phyloP scores from a whole-genome alignment of 306 rosid genomes.

The Purshia tridentata region DNA sequence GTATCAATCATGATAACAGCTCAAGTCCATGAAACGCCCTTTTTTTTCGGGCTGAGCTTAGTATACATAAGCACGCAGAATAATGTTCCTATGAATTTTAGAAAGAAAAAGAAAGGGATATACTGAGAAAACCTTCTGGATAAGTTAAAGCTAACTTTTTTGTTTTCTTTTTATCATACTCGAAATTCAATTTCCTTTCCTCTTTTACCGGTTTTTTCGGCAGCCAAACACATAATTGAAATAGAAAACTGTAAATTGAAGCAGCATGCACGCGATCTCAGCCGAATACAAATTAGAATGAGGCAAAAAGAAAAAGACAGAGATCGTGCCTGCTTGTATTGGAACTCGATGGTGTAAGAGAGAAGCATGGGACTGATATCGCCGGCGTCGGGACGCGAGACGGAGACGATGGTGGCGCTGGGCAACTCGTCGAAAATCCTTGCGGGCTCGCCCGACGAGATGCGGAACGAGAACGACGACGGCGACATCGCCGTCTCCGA shows the following conservation, averaged over 20 bases:
- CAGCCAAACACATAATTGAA: conserved; percentile 9
- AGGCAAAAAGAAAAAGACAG: conserved; percentile 10
- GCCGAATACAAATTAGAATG: not conserved
- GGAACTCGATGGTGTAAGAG: conserved; percentile 79
- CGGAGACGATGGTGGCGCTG: conserved; percentile 66
- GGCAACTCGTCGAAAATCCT: conserved; percentile 93
- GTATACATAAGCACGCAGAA: too few species aligned
- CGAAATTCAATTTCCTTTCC: conserved; percentile 7
- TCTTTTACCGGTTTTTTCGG: conserved; percentile 16
- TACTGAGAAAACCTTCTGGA: not conserved
- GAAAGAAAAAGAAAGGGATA: not conserved
- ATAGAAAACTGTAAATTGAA: not conserved
- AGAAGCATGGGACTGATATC: conserved; percentile 95
- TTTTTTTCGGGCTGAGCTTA: too few species aligned
- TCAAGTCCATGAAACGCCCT: not conserved
- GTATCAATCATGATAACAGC: not conserved
- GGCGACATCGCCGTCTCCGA: conserved; percentile 49
- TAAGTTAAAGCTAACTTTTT: not conserved
- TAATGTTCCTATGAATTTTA: not conserved
- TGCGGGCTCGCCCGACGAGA: conserved; percentile 32
- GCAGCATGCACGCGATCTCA: conserved; percentile 7
- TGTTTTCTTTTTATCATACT: not conserved
- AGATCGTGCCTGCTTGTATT: conserved; percentile 68
- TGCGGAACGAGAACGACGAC: conserved; percentile 49
- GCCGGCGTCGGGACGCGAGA: conserved; percentile 90